Evolutionary conservation across 345 rosid genomes (phyloP), one percentile per base, ranked within the genome.

Genomic region (Syzygium jambos): DNA sequence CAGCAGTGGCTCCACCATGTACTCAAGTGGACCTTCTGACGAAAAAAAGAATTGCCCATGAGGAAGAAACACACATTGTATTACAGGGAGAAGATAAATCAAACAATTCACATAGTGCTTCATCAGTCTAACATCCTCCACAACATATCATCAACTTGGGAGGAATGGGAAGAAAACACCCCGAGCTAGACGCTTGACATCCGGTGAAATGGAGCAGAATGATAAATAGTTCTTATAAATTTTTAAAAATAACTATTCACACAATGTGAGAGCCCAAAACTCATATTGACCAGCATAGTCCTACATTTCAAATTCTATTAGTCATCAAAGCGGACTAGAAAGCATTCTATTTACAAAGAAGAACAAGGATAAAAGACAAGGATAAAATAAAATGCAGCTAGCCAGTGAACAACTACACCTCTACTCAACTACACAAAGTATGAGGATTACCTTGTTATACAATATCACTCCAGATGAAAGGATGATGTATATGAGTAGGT

Each of bases 391-490:
- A 56, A 43, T 34, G 25, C 46, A 85, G 38, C 49, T 77, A 29
- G 30, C 51, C 53, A 29, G 78, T n/a, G 19, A 46, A 68, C 56
- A 17, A 38, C 38, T 25, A 52, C 77, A 49, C 29, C n/a, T 25
- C 56, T 59, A n/a, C 51, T 34, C 30, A 25, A 30, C 8, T 27
- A 43, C 63, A 41, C n/a, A 77, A 27, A 51, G 8, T 57, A 14
- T 3, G 22, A 55, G 41, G 29, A 68, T 90, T 91, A 95, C 99
- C 98, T 98, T 98, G 93, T 98, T 98, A 88, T 98, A 98, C 89
- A 98, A 89, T 87, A 98, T 98, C 85, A 98, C 99, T 83, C 95
- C 98, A 3, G 98, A 97, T 12, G 99, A 97, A 83, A 97, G 99
- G 51, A 94, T 21, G 90, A 97, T 91, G 95, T 96, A 98, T 92